Percentiles rank a stretch among this genome's conserved stretches.
Evolutionary conservation across 139 green algal species (phyloP).

Genomic region (Coelastrella sp.): DNA sequence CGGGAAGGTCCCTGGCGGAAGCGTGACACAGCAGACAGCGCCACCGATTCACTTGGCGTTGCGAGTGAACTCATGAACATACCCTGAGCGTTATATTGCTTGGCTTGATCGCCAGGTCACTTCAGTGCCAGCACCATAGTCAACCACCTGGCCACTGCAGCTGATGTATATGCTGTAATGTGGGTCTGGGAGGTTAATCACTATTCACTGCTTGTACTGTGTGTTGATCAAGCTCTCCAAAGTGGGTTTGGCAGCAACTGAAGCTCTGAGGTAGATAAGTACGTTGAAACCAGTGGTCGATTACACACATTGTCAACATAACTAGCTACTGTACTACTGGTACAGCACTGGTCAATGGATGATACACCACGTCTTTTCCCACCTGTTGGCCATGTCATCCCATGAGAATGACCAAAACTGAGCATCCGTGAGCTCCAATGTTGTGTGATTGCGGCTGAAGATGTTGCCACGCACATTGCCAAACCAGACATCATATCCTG

Average conservation of each 20-base stretch:
- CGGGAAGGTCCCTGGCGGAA: slow-evolving; percentile 59
- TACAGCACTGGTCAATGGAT: too few species aligned
- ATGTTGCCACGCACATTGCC: slow-evolving; percentile 70
- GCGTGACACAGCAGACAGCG: too few species aligned
- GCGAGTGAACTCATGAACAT: too few species aligned
- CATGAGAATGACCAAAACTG: slow-evolving; percentile 74
- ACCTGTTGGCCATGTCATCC: slow-evolving; percentile 56
- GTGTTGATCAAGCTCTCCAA: background rate
- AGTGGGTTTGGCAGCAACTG: background rate
- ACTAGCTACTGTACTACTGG: too few species aligned
- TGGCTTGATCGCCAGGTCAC: too few species aligned
- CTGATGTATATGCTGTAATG: too few species aligned
- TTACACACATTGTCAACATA: too few species aligned
- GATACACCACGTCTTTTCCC: background rate
- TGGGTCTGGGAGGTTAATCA: too few species aligned
- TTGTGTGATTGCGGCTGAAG: slow-evolving; percentile 62
- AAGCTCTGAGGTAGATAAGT: background rate
- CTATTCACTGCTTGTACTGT: background rate
- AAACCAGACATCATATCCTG: slow-evolving; percentile 77
- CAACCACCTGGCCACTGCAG: too few species aligned
- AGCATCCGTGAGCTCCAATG: slow-evolving; percentile 23
- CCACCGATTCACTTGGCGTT: too few species aligned
- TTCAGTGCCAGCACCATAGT: too few species aligned
- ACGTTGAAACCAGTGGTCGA: background rate
- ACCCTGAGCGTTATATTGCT: too few species aligned